Conservation (phyloP, 129 eudicot species). For the Artemisia annua region DNA sequence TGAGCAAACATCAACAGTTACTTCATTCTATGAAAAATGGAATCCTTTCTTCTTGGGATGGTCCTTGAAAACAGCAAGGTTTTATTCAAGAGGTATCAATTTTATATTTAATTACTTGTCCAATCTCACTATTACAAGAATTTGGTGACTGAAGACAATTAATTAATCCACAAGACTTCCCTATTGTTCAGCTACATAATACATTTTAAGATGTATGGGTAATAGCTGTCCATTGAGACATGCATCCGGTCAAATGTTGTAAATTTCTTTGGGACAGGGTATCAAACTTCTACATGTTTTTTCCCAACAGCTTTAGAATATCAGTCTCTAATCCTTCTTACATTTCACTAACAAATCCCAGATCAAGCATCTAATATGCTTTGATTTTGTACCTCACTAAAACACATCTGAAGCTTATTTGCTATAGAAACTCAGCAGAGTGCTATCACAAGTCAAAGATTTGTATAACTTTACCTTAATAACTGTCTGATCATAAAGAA, state of each 20-base stretch:
- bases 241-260: not conserved
- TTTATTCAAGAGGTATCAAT: slow-evolving; percentile 2
- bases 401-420: not conserved
- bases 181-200: too few relatives aligned
- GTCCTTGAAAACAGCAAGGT: not conserved
- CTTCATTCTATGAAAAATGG: not conserved
- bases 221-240: not conserved
- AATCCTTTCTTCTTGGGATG: not conserved
- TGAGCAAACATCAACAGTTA: not conserved
- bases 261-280: not conserved
- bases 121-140: not conserved
- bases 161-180: slow-evolving; percentile 5
- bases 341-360: not conserved
- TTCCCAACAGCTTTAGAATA: slow-evolving; percentile 5
- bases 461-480: slow-evolving; percentile 60
- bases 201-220: not conserved
- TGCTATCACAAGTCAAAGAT: not conserved
- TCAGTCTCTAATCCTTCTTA: not conserved
- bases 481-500: slow-evolving; percentile 92
- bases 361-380: not conserved
- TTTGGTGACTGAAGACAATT: not conserved
- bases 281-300: slow-evolving; percentile 18
- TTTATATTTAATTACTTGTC: not conserved
- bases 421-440: too few relatives aligned
- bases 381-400: slow-evolving; percentile 1